phyloP scores from a whole-genome alignment of 2,329 filamentous ascomycete genomes.

The Arthroderma sp. region DNA sequence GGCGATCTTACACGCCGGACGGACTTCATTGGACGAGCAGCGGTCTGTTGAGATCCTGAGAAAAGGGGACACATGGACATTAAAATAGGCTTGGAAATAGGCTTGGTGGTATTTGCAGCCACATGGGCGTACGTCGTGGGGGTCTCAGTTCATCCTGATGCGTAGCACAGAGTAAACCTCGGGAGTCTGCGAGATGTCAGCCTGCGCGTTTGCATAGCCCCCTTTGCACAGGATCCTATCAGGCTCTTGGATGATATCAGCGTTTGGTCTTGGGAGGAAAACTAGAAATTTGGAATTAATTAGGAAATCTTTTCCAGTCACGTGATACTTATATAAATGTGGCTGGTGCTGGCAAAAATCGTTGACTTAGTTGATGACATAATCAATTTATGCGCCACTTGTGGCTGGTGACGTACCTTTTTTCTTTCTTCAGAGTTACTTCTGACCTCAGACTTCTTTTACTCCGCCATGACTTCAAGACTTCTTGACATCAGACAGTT shows the following conservation, averaged over 20 bases:
- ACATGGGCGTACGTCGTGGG: not conserved
- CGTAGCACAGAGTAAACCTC: not conserved
- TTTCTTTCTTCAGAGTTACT: not conserved
- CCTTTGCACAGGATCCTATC: not conserved
- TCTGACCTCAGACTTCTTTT: not conserved
- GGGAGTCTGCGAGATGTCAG: not conserved
- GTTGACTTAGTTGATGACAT: not conserved
- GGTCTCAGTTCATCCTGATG: not conserved
- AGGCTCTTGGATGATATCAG: not conserved
- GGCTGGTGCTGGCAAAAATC: not conserved
- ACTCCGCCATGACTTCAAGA: not conserved
- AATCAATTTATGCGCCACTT: not conserved
- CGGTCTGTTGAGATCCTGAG: slow-evolving; percentile 58
- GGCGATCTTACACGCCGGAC: slow-evolving; percentile 77
- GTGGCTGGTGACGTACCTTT: not conserved
- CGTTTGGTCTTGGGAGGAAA: not conserved
- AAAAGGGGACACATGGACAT: slow-evolving; percentile 46
- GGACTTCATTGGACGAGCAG: slow-evolving; percentile 70
- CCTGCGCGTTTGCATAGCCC: not conserved
- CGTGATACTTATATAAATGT: not conserved
- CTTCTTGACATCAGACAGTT: not conserved
- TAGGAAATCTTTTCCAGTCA: not conserved
- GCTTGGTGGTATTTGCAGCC: not conserved
- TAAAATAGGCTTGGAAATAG: slow-evolving; percentile 32
- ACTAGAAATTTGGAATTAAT: not conserved